Conservation (phyloP, 192 early-diverging fungal species). For the Gonapodya prolifera region DNA sequence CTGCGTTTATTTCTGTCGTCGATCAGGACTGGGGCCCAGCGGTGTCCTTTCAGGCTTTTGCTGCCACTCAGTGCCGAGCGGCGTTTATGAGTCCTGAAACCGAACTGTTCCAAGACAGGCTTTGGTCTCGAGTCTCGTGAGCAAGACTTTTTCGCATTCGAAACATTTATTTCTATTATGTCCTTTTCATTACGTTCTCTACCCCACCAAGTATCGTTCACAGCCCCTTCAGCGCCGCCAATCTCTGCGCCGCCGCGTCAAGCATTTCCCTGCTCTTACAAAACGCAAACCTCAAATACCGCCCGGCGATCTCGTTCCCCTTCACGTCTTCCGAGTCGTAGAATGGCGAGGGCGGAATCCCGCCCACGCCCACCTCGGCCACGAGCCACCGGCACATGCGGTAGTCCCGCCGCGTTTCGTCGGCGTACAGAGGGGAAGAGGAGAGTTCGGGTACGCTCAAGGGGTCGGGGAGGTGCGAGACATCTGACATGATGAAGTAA, state of each 20-base stretch:
- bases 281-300: conserved; percentile 81
- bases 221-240: conserved; percentile 19
- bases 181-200: background rate
- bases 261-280: conserved; percentile 82
- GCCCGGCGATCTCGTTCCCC: conserved; percentile 48
- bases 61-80: too few species aligned
- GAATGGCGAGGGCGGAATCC: conserved; percentile 86
- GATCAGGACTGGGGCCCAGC: too few species aligned
- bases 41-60: too few species aligned
- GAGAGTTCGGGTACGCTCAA: conserved; percentile 24
- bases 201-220: background rate
- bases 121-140: too few species aligned
- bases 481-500: conserved; percentile 87
- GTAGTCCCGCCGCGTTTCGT: conserved; percentile 45
- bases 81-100: too few species aligned
- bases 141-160: too few species aligned
- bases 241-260: conserved; percentile 52
- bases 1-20: too few species aligned
- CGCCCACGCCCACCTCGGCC: conserved; percentile 75
- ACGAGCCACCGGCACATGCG: conserved; percentile 74
- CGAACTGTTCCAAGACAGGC: too few species aligned
- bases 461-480: conserved; percentile 49
- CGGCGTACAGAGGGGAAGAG: conserved; percentile 22
- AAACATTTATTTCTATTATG: too few species aligned
- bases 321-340: conserved; percentile 40